phyloP scores from a whole-genome alignment of 1,284 basidiomycete genomes.

The Irpex sp. region DNA sequence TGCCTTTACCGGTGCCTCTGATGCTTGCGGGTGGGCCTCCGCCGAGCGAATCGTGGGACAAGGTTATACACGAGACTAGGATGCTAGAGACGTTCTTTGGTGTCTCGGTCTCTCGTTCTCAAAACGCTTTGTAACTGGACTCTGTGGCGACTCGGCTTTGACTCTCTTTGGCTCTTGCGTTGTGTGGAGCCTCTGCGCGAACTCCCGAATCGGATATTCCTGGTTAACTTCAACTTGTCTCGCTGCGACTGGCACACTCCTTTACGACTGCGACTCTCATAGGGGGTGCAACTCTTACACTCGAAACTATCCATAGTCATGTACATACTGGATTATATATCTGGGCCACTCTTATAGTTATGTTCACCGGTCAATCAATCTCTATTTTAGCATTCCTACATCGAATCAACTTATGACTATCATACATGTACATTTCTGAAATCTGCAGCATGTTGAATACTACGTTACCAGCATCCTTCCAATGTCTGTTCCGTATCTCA shows the following conservation, averaged over 20 bases:
- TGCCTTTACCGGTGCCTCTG: background rate
- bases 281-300: too few species aligned
- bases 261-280: too few species aligned
- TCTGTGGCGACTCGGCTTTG: too few species aligned
- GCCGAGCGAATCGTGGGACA: background rate
- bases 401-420: background rate
- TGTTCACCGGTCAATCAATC: too few species aligned
- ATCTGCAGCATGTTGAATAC: background rate
- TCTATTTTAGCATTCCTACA: too few species aligned
- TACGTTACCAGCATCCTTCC: background rate
- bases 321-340: background rate
- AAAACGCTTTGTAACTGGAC: too few species aligned
- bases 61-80: background rate
- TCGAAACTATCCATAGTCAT: too few species aligned
- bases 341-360: background rate
- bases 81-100: background rate
- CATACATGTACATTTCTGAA: background rate
- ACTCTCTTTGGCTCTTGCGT: too few species aligned
- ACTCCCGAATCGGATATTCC: too few species aligned
- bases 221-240: too few species aligned
- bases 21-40: background rate
- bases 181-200: too few species aligned
- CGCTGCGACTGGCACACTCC: too few species aligned
- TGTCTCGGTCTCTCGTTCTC: background rate
- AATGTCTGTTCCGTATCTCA: background rate